phyloP scores from a whole-genome alignment of 768 basidiomycete species.

The Mycena rosella region DNA sequence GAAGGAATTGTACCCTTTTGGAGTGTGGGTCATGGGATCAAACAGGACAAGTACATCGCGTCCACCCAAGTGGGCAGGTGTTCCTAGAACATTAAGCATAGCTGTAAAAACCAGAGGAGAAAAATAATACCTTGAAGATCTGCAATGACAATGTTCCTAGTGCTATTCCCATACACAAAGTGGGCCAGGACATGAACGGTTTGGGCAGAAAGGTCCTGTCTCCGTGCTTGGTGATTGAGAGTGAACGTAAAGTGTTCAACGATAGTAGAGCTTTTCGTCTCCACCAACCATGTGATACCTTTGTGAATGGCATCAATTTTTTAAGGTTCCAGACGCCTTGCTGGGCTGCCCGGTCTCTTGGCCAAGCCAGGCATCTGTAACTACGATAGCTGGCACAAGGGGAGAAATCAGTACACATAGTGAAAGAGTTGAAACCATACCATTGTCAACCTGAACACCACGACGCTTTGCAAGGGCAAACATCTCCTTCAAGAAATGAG shows the following conservation, averaged over 20 bases:
- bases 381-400: neutral
- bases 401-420: too few species aligned
- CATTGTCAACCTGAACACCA: too few species aligned
- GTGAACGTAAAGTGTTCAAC: too few species aligned
- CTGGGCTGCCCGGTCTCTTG: neutral
- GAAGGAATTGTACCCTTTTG: too few species aligned
- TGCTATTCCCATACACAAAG: conserved; percentile 31
- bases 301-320: neutral
- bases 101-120: too few species aligned
- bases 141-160: too few species aligned
- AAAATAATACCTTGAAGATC: conserved; percentile 30
- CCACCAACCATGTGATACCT: conserved; percentile 34
- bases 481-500: too few species aligned
- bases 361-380: conserved; percentile 9
- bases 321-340: conserved; percentile 15
- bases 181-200: conserved; percentile 34
- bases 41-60: conserved; percentile 32
- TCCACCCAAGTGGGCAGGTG: conserved; percentile 16
- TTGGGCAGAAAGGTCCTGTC: neutral
- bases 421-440: too few species aligned
- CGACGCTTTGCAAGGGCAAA: too few species aligned
- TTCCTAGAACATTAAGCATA: conserved; percentile 27
- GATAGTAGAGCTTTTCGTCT: too few species aligned
- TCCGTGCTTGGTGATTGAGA: conserved; percentile 11
- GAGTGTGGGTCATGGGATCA: conserved; percentile 39